Percentiles rank a stretch among this genome's conserved stretches.
Conservation (phyloP, 176 grass and related monocot genomes). For the Echinochloa phyllopogon region DNA sequence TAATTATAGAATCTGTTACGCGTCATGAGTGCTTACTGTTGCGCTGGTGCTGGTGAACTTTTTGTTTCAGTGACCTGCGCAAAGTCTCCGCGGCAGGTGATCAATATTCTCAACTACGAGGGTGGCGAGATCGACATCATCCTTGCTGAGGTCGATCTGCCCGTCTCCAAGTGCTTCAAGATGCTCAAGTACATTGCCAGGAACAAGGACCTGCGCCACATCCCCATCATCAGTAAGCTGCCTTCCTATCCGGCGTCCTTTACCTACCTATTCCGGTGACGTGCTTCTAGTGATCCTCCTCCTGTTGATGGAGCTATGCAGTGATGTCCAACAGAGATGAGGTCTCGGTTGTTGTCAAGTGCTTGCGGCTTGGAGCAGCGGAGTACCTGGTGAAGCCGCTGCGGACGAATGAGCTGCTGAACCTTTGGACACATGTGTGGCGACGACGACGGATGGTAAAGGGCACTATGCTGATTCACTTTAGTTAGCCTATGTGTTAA, state of each 20-base stretch:
- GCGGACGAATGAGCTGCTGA: conserved; percentile 87
- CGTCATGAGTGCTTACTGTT: background rate
- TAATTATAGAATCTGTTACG: conserved; percentile 8
- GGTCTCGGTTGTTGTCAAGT: conserved; percentile 95
- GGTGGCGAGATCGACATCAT: conserved; percentile 85
- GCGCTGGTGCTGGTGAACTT: background rate
- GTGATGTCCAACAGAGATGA: conserved; percentile 96
- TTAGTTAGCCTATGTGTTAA: conserved; percentile 27
- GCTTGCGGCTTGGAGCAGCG: conserved; percentile 82
- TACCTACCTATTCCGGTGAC: background rate
- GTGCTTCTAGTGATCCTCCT: conserved; percentile 21
- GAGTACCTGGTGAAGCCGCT: conserved; percentile 95
- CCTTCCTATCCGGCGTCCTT: background rate
- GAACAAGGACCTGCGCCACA: conserved; percentile 79
- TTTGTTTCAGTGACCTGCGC: conserved; percentile 72
- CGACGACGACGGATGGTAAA: conserved; percentile 81
- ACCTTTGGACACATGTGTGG: conserved; percentile 98
- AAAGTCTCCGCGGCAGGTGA: conserved; percentile 79
- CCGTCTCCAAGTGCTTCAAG: conserved; percentile 86
- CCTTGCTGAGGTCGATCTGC: conserved; percentile 90
- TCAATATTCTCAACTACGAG: conserved; percentile 74
- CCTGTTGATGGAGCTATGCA: conserved; percentile 26
- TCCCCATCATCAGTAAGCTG: conserved; percentile 93
- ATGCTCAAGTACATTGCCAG: conserved; percentile 97
- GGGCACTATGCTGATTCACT: conserved; percentile 25